phyloP scores from a whole-genome alignment of 83 land plant species.

The Diphasiastrum complanatum region DNA sequence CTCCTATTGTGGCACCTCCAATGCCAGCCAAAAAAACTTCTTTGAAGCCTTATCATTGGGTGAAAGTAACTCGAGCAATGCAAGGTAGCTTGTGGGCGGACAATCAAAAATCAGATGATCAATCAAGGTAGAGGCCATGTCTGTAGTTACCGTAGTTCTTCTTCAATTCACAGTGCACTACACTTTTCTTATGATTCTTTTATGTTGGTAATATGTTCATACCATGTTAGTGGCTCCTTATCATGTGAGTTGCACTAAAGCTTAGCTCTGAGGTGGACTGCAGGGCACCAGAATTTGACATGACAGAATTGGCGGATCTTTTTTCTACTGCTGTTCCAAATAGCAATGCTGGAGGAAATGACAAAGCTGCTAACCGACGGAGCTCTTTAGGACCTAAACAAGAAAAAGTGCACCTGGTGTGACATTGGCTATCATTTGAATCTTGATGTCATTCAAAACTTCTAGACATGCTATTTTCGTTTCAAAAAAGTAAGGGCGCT shows the following conservation, averaged over 20 bases:
- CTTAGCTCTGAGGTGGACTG: neutral
- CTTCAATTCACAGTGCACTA: too few species aligned
- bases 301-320: slow-evolving; percentile 84
- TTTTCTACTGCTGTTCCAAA: slow-evolving; percentile 67
- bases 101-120: slow-evolving; percentile 55
- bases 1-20: slow-evolving; percentile 19
- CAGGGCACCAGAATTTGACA: slow-evolving; percentile 93
- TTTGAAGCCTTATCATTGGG: slow-evolving; percentile 85
- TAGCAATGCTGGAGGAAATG: slow-evolving; percentile 30
- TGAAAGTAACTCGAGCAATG: slow-evolving; percentile 81
- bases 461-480: too few species aligned
- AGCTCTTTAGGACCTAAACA: slow-evolving; percentile 48
- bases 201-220: too few species aligned
- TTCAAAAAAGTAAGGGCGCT: too few species aligned
- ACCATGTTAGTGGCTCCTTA: too few species aligned
- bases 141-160: neutral
- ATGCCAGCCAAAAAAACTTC: slow-evolving; percentile 45
- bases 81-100: slow-evolving; percentile 97
- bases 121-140: slow-evolving; percentile 36
- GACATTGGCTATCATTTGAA: slow-evolving; percentile 1
- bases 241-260: neutral
- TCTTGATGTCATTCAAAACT: too few species aligned
- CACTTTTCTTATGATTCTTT: too few species aligned
- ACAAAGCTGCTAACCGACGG: slow-evolving; percentile 47
- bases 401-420: slow-evolving; percentile 86